A percentile compares a stretch with the other conserved stretches of the same genome.
Conservation (phyloP, 1,284 basidiomycete genomes). For the Exobasidium rhododendri region DNA sequence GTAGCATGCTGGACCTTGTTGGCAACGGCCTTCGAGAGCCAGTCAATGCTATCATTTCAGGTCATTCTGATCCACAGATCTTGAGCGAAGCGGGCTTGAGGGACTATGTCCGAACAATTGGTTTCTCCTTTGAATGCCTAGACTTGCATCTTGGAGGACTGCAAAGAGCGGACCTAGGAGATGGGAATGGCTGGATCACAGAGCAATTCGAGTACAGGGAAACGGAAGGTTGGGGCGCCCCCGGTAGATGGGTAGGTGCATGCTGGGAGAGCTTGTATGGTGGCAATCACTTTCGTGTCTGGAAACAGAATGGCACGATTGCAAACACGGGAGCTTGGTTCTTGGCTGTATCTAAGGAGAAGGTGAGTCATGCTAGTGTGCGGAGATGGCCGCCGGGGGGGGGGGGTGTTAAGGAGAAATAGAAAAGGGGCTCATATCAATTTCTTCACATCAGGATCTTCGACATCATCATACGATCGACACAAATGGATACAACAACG, state of each 20-base stretch:
- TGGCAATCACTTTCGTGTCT: constrained; percentile 54
- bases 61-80: constrained; percentile 70
- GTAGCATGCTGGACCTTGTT: constrained; percentile 56
- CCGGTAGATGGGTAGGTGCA: constrained; percentile 49
- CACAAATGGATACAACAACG: constrained; percentile 53
- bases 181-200: constrained; percentile 65
- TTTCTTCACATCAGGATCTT: constrained; percentile 25
- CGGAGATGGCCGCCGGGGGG: no score
- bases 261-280: constrained; percentile 52
- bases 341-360: constrained; percentile 53
- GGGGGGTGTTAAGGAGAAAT: neutral
- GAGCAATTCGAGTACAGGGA: constrained; percentile 55
- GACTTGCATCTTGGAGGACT: constrained; percentile 71
- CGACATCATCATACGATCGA: constrained; percentile 51
- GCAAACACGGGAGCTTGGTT: constrained; percentile 56
- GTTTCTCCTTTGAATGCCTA: constrained; percentile 75
- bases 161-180: constrained; percentile 78
- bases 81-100: constrained; percentile 70
- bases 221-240: constrained; percentile 46
- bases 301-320: constrained; percentile 55
- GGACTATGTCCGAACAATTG: constrained; percentile 70
- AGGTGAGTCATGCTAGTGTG: constrained; percentile 20
- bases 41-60: constrained; percentile 81
- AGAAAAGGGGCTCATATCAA: neutral
- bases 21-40: constrained; percentile 82